Evolutionary conservation across 257 asterid species (phyloP).

Genomic region (Sherardia arvensis): DNA sequence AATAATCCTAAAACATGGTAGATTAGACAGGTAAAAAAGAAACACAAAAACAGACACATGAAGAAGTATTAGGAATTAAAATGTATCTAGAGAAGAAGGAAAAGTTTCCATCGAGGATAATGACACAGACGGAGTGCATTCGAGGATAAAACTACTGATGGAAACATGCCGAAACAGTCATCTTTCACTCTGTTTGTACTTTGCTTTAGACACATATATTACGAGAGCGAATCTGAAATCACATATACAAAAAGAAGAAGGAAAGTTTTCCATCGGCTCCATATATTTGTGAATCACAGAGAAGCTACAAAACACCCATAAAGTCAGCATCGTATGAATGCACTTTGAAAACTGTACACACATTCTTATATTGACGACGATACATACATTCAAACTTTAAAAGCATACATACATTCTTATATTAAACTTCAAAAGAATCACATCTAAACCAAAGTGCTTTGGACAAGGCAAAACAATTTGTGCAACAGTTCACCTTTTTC

Average conservation of each 20-base stretch:
- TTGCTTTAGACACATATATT: too few relatives aligned
- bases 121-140: too few relatives aligned
- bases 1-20: constrained; percentile 45
- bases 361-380: neutral
- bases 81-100: too few relatives aligned
- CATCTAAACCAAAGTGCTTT: neutral
- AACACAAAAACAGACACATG: neutral
- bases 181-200: too few relatives aligned
- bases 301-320: too few relatives aligned
- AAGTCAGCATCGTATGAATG: too few relatives aligned
- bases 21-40: neutral
- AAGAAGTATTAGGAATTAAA: neutral
- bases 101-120: too few relatives aligned
- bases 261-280: too few relatives aligned
- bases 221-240: too few relatives aligned
- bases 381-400: neutral
- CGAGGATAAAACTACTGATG: neutral
- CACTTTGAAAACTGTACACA: neutral
- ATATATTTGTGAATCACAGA: too few relatives aligned
- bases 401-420: neutral
- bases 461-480: neutral
- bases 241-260: too few relatives aligned
- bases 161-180: neutral
- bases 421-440: neutral
- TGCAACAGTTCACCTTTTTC: neutral